Evolutionary conservation across 306 rosid species (phyloP), one percentile per base, ranked within the genome.

Genomic region (Prunus mume): DNA sequence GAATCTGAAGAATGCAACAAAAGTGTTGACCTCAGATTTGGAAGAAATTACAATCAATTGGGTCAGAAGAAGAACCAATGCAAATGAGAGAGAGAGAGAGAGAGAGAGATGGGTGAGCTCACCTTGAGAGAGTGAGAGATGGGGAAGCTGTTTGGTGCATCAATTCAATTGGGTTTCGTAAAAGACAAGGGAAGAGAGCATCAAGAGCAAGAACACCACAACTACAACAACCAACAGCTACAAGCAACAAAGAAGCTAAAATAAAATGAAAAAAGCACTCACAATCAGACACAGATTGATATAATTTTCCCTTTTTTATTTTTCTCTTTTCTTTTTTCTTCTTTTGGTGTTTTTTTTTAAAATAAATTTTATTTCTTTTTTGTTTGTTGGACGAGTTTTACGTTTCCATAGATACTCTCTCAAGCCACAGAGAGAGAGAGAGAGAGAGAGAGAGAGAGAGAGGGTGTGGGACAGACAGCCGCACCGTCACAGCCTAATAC

Each of bases 71-170:
- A n/a, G 62, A 56, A 68, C 2, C 24, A 76, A 68, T 68, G 76
- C 65, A 83, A 76, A 38, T 38, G 9, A 38, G 9, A 38, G 43
- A 38, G 43, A 6, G 41, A 32, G 38, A 63, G 20, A 58, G 32
- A 70, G 27, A 82, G 72, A 68, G 55, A 67, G n/a, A 17, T 46
- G 3, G 18, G 2, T 49, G 2, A 28, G 58, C 77, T 55, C 72
- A 93, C 94, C 96, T 88, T 80, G 76, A 69, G 82, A 81, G 88
- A 84, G 49, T 64, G 82, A 74, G 81, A 71, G 79, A 83, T 74
- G 86, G 11, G 65, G 81, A 72, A 75, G 73, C 74, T 63, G 82
- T 68, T 52, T 68, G 82, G 86, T 69, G 85, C 85, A 87, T 84
- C 78, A 73, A 70, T 55, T 65, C 68, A 34, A 63, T 30, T 63